These are phyloP conservation scores for Sugiyamaella xylanicola DNA, from an alignment of 1,139 yeast species.

Conservation along the genomic window DNA sequence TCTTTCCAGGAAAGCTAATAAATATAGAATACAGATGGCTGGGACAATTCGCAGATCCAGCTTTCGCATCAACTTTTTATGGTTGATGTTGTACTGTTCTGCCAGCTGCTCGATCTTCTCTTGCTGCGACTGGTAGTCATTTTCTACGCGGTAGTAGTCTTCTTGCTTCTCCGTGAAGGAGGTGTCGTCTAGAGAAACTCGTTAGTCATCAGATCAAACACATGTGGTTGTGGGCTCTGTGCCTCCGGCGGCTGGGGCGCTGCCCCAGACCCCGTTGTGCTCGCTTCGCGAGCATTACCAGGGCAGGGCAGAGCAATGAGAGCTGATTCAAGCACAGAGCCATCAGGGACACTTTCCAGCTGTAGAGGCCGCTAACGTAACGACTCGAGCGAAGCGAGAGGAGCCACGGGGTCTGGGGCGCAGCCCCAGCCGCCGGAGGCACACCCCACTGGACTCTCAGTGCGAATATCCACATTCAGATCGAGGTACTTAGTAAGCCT, in stretches of 20 bases:
- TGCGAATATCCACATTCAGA: background rate
- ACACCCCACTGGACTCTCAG: too few relatives aligned
- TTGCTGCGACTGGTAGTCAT: constrained; percentile 7
- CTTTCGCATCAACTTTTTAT: constrained; percentile 59
- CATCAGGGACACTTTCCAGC: too few relatives aligned
- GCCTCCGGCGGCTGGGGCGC: background rate
- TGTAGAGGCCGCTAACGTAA: too few relatives aligned
- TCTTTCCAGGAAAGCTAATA: constrained; percentile 69
- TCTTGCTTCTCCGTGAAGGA: constrained; percentile 9
- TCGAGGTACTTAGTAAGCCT: background rate
- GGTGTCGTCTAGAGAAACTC: background rate
- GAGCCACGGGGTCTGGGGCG: background rate
- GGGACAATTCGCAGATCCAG: constrained; percentile 68
- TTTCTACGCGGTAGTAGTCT: background rate
- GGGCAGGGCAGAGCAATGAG: too few relatives aligned
- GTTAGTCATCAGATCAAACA: background rate
- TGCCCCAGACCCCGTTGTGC: background rate
- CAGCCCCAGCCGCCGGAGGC: background rate
- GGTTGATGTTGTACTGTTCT: constrained; percentile 47
- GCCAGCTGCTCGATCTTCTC: constrained; percentile 47
- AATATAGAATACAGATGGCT: constrained; percentile 67
- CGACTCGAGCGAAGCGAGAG: too few relatives aligned
- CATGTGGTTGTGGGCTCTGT: too few relatives aligned
- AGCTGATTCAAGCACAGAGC: too few relatives aligned
- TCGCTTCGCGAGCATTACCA: background rate